Evolutionary conservation across 441 rosid species (phyloP), one percentile per base, ranked within the genome.

Genomic region (Heliophila coronopifolia): DNA sequence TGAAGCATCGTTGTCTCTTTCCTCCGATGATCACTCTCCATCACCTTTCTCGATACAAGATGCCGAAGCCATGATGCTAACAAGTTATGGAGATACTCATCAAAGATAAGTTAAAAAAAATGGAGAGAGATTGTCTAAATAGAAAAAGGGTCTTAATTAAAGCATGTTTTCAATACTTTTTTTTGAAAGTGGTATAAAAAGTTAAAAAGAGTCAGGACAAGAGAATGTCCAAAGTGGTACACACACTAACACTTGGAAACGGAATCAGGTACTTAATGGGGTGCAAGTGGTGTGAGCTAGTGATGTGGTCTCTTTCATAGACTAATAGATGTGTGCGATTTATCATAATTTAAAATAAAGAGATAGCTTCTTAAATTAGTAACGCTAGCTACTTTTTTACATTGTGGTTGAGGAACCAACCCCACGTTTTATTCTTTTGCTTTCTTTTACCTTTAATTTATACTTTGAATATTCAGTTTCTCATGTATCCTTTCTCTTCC

Each of bases 21-120:
- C 68, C 40, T 3, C 22, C 19, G 24, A 17, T 14, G 35, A 59
- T 72, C 41, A 54, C 47, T 34, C 51, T 68, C 9, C 59, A 12
- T 50, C 22, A 5, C 47, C 52, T 8, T 16, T 58, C 20, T 44
- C 47, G 17, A 16, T 50, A 51, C 67, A 77, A 36, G 92, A 77
- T 1, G 27, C 64, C 5, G 81, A 80, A 51, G 66, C 66, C 35
- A 52, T 77, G 9, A 53, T 58, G 41, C 63, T 65, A 35, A 77
- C 77, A 70, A 61, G 61, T 61, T 69, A 72, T 23, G 74, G 48
- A 47, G 74, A 69, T 39, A 54, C 70, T 32, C 65, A 63, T 74
- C 86, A 55, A 86, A 78, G 70, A 90, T 74, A 66, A 78, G 87
- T 59, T 86, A 59, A 64, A 24, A 17, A 9, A 5, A 46, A 5